A percentile compares a stretch with the other conserved stretches of the same genome.
These are phyloP conservation scores for Macrotyloma uniflorum DNA, from an alignment of 306 rosid species.

Conservation along the genomic window DNA sequence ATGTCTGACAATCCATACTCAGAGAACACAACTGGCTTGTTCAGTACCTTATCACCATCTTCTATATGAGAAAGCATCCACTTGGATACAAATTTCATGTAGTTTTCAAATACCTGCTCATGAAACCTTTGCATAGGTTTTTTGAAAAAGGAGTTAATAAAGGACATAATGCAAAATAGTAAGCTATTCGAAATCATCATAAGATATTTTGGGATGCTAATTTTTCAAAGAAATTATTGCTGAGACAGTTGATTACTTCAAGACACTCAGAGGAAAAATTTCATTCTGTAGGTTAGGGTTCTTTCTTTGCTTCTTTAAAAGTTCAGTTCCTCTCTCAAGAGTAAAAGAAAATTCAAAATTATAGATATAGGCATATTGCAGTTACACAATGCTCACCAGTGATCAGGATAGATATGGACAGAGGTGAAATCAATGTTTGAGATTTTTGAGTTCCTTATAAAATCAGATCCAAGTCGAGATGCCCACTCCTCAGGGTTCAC, in stretches of 20 bases:
- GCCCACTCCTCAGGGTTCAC: slow-evolving; percentile 95
- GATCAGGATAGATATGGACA: slow-evolving; percentile 98
- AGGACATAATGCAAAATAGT: neutral
- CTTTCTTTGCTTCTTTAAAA: neutral
- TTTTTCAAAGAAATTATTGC: slow-evolving; percentile 24
- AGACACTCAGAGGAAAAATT: slow-evolving; percentile 12
- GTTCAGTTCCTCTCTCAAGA: neutral
- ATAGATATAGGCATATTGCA: slow-evolving; percentile 4
- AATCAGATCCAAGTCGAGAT: slow-evolving; percentile 91
- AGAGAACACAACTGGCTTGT: slow-evolving; percentile 87
- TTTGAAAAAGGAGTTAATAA: neutral
- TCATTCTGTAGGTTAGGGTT: neutral
- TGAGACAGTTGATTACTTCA: neutral
- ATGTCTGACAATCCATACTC: slow-evolving; percentile 84
- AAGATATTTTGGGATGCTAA: neutral
- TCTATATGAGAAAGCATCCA: slow-evolving; percentile 97
- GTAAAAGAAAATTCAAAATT: neutral
- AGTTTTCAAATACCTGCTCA: slow-evolving; percentile 56
- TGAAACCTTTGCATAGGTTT: slow-evolving; percentile 61
- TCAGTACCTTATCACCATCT: slow-evolving; percentile 78
- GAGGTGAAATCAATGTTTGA: slow-evolving; percentile 81
- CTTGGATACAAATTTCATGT: slow-evolving; percentile 71
- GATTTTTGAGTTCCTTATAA: slow-evolving; percentile 76
- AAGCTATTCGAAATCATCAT: neutral
- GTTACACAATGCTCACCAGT: slow-evolving; percentile 67